phyloP scores from a whole-genome alignment of 306 rosid genomes.

The Quercus rubra region DNA sequence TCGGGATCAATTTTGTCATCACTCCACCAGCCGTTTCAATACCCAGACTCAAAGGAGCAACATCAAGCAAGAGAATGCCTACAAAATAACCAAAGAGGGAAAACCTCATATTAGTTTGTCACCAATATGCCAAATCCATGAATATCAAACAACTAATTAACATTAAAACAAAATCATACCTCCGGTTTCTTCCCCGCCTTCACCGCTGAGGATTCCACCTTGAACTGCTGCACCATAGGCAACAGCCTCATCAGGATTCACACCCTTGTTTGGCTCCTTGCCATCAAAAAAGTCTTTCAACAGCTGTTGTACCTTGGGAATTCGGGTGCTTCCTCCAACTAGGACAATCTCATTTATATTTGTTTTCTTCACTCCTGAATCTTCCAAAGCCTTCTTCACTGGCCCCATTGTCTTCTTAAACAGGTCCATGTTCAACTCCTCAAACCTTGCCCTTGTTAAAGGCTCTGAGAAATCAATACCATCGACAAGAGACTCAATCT shows the following conservation, averaged over 20 bases:
- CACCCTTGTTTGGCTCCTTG: constrained; percentile 52
- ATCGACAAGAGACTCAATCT: constrained; percentile 48
- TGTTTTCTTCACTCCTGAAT: constrained; percentile 43
- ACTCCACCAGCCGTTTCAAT: constrained; percentile 59
- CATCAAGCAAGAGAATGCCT: constrained; percentile 49
- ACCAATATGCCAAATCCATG: not conserved
- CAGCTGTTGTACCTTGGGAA: constrained; percentile 56
- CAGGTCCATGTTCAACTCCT: constrained; percentile 55
- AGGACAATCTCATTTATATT: constrained; percentile 47
- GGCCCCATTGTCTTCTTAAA: constrained; percentile 59
- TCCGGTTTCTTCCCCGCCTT: constrained; percentile 38
- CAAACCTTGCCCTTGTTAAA: constrained; percentile 50
- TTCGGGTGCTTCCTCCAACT: constrained; percentile 57
- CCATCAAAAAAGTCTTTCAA: constrained; percentile 54
- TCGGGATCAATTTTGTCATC: constrained; percentile 59
- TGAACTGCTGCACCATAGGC: constrained; percentile 59
- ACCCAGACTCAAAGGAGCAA: constrained; percentile 51
- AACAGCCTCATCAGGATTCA: constrained; percentile 63
- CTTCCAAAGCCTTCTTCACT: constrained; percentile 47
- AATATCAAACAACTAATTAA: not conserved
- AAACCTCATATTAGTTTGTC: not conserved
- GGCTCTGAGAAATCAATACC: constrained; percentile 55
- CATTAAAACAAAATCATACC: constrained; percentile 8
- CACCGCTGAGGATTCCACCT: constrained; percentile 50
- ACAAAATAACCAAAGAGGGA: not conserved